These are phyloP conservation scores for Calcarisporium arbuscula DNA, from an alignment of 2,329 filamentous ascomycete species.

Conservation along the genomic window DNA sequence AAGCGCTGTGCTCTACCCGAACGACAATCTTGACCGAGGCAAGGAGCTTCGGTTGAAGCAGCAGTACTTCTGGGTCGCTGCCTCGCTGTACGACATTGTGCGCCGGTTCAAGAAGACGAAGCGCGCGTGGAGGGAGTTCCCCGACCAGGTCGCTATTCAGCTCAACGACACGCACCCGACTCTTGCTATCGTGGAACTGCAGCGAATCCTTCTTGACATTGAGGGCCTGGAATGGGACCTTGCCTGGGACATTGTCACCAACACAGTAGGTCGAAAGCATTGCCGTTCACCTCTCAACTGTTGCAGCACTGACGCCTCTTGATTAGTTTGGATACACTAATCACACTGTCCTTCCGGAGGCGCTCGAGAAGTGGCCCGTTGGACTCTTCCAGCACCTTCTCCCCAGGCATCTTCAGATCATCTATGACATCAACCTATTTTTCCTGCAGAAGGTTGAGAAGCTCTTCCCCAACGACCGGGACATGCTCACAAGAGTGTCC, in stretches of 20 bases:
- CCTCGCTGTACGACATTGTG: constrained; percentile 92
- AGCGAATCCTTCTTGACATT: constrained; percentile 82
- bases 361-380: constrained; percentile 97
- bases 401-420: constrained; percentile 91
- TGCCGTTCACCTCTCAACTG: background rate
- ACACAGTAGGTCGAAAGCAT: constrained; percentile 48
- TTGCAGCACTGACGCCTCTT: constrained; percentile 1
- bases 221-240: constrained; percentile 92
- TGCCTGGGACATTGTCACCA: constrained; percentile 76
- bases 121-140: constrained; percentile 84
- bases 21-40: constrained; percentile 92
- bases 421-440: constrained; percentile 94
- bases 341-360: constrained; percentile 94
- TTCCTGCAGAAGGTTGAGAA: constrained; percentile 91
- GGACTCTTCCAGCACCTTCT: constrained; percentile 86
- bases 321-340: constrained; percentile 91
- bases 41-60: constrained; percentile 98
- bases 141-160: constrained; percentile 93
- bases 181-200: constrained; percentile 89
- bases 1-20: constrained; percentile 93
- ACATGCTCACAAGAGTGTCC: constrained; percentile 80
- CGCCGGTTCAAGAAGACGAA: constrained; percentile 97
- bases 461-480: constrained; percentile 81
- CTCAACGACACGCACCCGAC: constrained; percentile 98
- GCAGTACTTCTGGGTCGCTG: constrained; percentile 99